Base-by-base conservation (phyloP, 495 filamentous ascomycete species). In the Immersiella caudata region DNA sequence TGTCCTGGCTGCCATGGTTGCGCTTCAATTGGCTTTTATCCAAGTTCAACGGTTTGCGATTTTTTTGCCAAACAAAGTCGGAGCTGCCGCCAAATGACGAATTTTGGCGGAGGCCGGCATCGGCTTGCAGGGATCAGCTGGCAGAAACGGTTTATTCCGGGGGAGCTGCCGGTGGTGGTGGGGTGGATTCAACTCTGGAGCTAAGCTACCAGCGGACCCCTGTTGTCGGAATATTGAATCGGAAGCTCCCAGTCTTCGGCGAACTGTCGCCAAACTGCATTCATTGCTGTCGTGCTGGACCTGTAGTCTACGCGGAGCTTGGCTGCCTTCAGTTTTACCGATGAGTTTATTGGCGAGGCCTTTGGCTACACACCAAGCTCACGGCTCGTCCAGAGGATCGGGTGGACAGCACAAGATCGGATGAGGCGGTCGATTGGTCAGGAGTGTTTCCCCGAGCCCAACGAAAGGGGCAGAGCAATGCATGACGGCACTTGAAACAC, bases 1-100 rank as follows among this genome's bases (percentile, higher is more conserved):
- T 62, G 84, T 82, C 71, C 86, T 80, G 70, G 86, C 77, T 68
- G 84, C 83, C 83, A 86, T 86, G 66, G 61, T 74, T 73, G 64
- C 65, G 36, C 6, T 70, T 71, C 71, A 77, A 73, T 75, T 69
- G 73, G 52, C 56, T 29, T 67, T 76, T 62, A 46, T 63, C 26
- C 16, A 35, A 27, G 60, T n/a, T 62, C 14, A 46, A 22, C 8
- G 7, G 60, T 12, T 21, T 50, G 33, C 20, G 35, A n/a, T 64
- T 54, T 64, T 64, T 54, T 64, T 33, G 26, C 21, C 36, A 54
- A 54, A 55, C 60, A 21, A 35, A 27, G n/a, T 49, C 40, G 22
- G 20, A 33, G 26, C 46, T 64, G 46, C 22, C 60, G 60, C 60
- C 33, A 62, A 57, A 65, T 65, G 63, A 65, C 55, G 55, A 46